Conservation (phyloP, 352 stramenopile species). For the Globisporangium recalcitrans region DNA sequence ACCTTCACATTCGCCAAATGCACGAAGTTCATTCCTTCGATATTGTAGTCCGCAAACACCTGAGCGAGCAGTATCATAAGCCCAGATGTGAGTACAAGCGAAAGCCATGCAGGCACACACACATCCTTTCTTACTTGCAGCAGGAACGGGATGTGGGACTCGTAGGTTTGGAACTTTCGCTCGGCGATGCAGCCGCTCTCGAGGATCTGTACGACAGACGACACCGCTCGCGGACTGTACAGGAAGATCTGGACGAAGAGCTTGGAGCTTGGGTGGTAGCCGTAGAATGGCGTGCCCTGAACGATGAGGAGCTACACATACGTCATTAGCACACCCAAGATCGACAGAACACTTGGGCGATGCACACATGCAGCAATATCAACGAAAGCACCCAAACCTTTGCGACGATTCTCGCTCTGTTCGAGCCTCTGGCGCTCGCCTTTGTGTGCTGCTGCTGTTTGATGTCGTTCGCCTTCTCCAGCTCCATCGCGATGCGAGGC, state of each 20-base stretch:
- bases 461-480: conserved; percentile 47
- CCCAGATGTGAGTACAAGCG: no score
- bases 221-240: conserved; percentile 69
- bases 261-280: conserved; percentile 65
- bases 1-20: conserved; percentile 69
- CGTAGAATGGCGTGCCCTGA: conserved; percentile 86
- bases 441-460: conserved; percentile 33
- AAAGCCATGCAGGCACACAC: no score
- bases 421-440: conserved; percentile 15
- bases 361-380: not conserved
- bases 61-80: conserved; percentile 12
- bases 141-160: conserved; percentile 87
- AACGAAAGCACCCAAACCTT: conserved; percentile 36
- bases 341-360: not conserved
- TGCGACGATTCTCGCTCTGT: conserved; percentile 39
- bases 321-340: not conserved
- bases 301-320: conserved; percentile 73
- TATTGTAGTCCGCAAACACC: conserved; percentile 90
- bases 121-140: conserved; percentile 24
- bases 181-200: conserved; percentile 75
- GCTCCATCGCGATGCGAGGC: conserved; percentile 62
- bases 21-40: conserved; percentile 89
- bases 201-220: conserved; percentile 73
- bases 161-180: conserved; percentile 79
- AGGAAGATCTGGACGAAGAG: conserved; percentile 89